Evolutionary conservation across 2,329 filamentous ascomycete genomes (phyloP).

Genomic region (Neurospora sp.): DNA sequence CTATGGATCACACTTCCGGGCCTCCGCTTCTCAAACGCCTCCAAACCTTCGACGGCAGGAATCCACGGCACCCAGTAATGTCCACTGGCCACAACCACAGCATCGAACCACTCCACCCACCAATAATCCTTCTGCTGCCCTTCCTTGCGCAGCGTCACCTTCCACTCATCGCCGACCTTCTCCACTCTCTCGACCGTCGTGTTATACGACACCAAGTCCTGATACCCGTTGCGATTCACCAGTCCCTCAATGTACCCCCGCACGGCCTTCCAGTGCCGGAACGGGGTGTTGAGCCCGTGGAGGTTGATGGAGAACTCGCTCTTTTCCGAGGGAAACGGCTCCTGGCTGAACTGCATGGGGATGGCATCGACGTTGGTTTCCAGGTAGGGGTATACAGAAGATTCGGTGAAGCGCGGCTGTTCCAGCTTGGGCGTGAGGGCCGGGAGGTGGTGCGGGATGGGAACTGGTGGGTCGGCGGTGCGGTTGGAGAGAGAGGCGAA

Average conservation of each 20-base stretch:
- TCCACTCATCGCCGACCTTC: constrained; percentile 41
- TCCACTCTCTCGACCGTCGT: constrained; percentile 53
- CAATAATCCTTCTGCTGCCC: constrained; percentile 40
- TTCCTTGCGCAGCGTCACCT: constrained; percentile 37
- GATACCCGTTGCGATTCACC: constrained; percentile 42
- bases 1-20: constrained; percentile 45
- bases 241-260: constrained; percentile 43
- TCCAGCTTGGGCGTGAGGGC: constrained; percentile 30
- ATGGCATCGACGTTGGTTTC: constrained; percentile 53
- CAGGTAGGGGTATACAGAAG: constrained; percentile 52
- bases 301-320: constrained; percentile 31
- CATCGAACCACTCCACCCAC: constrained; percentile 56
- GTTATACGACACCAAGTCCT: constrained; percentile 41
- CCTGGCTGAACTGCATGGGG: constrained; percentile 51
- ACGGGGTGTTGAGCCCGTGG: constrained; percentile 50
- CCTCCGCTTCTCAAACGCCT: constrained; percentile 32
- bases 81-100: constrained; percentile 49
- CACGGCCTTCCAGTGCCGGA: constrained; percentile 51
- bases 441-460: constrained; percentile 38
- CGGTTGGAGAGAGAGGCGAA: constrained; percentile 37
- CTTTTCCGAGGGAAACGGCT: constrained; percentile 35
- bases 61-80: constrained; percentile 52
- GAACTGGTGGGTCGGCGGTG: constrained; percentile 38
- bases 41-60: constrained; percentile 37
- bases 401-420: constrained; percentile 44